Evolutionary conservation across 2,329 filamentous ascomycete species (phyloP).

Genomic region (Botryotinia globosa): DNA sequence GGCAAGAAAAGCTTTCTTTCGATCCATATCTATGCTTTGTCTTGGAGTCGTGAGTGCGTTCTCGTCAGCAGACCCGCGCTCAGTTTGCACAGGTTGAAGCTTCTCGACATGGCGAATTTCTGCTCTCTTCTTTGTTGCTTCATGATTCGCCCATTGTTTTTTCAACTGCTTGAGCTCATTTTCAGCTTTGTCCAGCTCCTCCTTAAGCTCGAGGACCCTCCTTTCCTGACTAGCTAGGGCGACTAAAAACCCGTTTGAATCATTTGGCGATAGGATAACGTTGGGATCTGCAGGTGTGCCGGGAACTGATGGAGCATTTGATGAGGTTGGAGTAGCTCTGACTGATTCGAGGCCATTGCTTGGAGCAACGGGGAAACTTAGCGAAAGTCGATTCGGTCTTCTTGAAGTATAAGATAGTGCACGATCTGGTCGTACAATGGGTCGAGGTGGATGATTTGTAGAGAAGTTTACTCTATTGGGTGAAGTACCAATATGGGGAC

Average conservation of each 20-base stretch:
- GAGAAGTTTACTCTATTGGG: slow-evolving; percentile 30
- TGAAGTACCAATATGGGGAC: slow-evolving; percentile 32
- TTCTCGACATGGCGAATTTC: slow-evolving; percentile 61
- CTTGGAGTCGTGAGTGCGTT: slow-evolving; percentile 26
- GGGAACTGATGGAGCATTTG: slow-evolving; percentile 32
- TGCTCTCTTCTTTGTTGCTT: slow-evolving; percentile 71
- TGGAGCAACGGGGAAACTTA: slow-evolving; percentile 38
- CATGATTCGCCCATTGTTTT: slow-evolving; percentile 75
- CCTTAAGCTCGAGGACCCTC: slow-evolving; percentile 82
- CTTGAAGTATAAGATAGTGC: slow-evolving; percentile 33
- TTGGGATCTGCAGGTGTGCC: slow-evolving; percentile 30
- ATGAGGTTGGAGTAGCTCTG: slow-evolving; percentile 35
- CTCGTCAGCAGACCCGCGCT: slow-evolving; percentile 30
- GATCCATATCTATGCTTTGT: slow-evolving; percentile 62
- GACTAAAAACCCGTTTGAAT: slow-evolving; percentile 62
- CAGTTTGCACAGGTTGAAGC: slow-evolving; percentile 50
- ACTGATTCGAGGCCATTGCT: slow-evolving; percentile 30
- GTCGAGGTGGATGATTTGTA: slow-evolving; percentile 26
- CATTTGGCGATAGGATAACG: slow-evolving; percentile 32
- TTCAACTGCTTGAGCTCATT: slow-evolving; percentile 73
- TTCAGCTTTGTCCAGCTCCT: slow-evolving; percentile 85
- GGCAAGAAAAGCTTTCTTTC: slow-evolving; percentile 65
- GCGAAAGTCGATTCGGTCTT: slow-evolving; percentile 36
- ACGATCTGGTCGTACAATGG: slow-evolving; percentile 29
- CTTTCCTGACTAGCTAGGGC: slow-evolving; percentile 91